These are phyloP conservation scores for Phaeolepiota aurea DNA, from an alignment of 768 basidiomycete species.

Conservation along the genomic window DNA sequence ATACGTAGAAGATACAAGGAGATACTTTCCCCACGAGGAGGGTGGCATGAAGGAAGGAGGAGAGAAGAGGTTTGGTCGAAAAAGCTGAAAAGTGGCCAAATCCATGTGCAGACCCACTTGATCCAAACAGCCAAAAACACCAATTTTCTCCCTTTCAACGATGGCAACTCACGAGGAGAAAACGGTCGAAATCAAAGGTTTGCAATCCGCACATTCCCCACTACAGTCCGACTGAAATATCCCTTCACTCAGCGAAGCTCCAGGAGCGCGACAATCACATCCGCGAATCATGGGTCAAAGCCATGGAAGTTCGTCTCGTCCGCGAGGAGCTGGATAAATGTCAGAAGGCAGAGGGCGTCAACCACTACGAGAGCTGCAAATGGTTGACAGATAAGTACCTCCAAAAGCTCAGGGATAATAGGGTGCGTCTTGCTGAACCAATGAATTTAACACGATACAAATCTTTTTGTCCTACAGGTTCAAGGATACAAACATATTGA, in stretches of 20 bases:
- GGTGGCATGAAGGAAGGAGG: no score
- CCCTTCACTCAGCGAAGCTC: conserved; percentile 39
- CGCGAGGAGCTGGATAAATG: conserved; percentile 86
- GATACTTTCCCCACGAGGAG: no score
- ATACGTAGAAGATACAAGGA: no score
- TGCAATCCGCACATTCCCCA: not conserved
- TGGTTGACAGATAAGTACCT: conserved; percentile 80
- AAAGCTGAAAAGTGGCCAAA: no score
- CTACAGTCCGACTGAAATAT: not conserved
- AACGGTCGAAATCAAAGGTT: conserved; percentile 45
- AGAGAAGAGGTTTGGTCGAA: no score
- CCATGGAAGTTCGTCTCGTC: conserved; percentile 89
- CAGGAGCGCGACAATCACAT: conserved; percentile 67
- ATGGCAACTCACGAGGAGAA: conserved; percentile 33
- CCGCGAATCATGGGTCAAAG: conserved; percentile 89
- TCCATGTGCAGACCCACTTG: no score
- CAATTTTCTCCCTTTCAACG: conserved; percentile 17
- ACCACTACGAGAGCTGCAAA: conserved; percentile 84
- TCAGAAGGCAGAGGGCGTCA: conserved; percentile 84
- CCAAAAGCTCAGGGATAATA: conserved; percentile 69
- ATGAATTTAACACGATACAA: not conserved
- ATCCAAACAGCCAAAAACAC: conserved; percentile 17
- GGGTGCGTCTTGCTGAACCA: conserved; percentile 43
- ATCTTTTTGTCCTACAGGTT: no score
- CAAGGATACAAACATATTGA: conserved; percentile 82